A percentile compares a stretch with the other conserved stretches of the same genome.
phyloP scores from a whole-genome alignment of 108 stramenopile genomes.

The Cyclostephanos invisitatus region DNA sequence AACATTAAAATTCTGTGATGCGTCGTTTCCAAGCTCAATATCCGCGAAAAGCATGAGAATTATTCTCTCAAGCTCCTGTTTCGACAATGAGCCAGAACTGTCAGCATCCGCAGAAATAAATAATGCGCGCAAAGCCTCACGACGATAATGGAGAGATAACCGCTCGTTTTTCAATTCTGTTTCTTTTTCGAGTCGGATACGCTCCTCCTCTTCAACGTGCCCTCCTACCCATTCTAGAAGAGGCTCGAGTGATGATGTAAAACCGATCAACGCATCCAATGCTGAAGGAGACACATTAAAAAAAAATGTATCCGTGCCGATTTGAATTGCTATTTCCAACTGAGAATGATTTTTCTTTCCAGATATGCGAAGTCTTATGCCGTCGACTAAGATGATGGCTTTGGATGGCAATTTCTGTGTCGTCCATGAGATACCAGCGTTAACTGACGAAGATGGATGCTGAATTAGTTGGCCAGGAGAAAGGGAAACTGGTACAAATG shows the following conservation, averaged over 20 bases:
- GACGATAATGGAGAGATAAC: slow-evolving; percentile 9
- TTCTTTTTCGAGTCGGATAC: not conserved
- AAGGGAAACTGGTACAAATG: slow-evolving; percentile 21
- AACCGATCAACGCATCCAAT: slow-evolving; percentile 12
- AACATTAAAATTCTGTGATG: slow-evolving; percentile 5
- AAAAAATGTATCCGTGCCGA: slow-evolving; percentile 11
- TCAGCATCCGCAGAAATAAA: slow-evolving; percentile 26
- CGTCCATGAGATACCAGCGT: slow-evolving; percentile 15
- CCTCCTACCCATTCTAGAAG: slow-evolving; percentile 15
- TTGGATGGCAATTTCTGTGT: slow-evolving; percentile 36
- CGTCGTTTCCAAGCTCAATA: not conserved
- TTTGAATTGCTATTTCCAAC: not conserved
- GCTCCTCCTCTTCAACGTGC: slow-evolving; percentile 8
- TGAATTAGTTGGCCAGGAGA: slow-evolving; percentile 19
- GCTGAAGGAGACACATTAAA: slow-evolving; percentile 35
- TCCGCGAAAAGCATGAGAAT: slow-evolving; percentile 21
- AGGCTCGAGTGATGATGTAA: not conserved
- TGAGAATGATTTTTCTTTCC: slow-evolving; percentile 4
- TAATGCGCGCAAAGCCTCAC: slow-evolving; percentile 23
- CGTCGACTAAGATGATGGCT: slow-evolving; percentile 26
- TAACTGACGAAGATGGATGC: not conserved
- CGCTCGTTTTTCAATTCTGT: slow-evolving; percentile 16
- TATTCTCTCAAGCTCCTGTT: slow-evolving; percentile 20
- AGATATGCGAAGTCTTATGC: slow-evolving; percentile 18
- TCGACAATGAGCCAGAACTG: slow-evolving; percentile 22